phyloP scores from a whole-genome alignment of 331 rosid species.

The Quercus tomentella region DNA sequence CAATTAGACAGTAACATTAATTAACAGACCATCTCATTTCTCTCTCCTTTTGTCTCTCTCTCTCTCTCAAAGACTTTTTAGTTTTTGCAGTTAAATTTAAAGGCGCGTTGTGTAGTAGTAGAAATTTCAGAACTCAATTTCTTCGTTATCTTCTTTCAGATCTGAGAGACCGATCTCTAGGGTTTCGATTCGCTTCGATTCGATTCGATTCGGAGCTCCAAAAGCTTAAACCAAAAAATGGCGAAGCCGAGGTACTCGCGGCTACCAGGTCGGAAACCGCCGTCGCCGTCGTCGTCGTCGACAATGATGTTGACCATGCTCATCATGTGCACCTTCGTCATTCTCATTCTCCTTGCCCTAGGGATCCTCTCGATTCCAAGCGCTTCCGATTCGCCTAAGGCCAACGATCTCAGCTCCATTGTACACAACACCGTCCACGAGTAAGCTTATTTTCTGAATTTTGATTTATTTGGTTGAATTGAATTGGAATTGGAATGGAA shows the following conservation, averaged over 20 bases:
- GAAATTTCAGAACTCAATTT: too few species aligned
- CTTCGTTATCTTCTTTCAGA: too few species aligned
- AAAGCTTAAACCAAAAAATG: conserved; percentile 30
- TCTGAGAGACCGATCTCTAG: conserved; percentile 3
- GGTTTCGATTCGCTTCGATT: neutral
- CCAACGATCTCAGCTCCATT: conserved; percentile 87
- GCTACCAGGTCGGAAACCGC: conserved; percentile 54
- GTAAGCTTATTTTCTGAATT: conserved; percentile 20
- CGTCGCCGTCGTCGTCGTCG: conserved; percentile 45
- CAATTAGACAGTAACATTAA: too few species aligned
- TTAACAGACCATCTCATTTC: too few species aligned
- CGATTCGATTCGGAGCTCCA: neutral
- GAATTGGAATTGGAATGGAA: neutral
- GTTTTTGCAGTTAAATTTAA: too few species aligned
- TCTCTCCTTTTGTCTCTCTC: too few species aligned
- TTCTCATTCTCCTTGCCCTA: conserved; percentile 76
- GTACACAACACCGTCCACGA: conserved; percentile 38
- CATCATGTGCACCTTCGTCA: conserved; percentile 67
- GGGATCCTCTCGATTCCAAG: conserved; percentile 77
- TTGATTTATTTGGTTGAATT: neutral
- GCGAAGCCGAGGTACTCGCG: conserved; percentile 66
- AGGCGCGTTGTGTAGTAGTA: neutral
- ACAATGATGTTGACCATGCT: conserved; percentile 58
- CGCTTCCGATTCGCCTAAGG: conserved; percentile 55
- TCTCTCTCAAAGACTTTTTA: neutral